Percentiles rank a stretch among this genome's conserved stretches.
Evolutionary conservation across 257 asterid species (phyloP).

Genomic region (Parsonsia alboflavescens): DNA sequence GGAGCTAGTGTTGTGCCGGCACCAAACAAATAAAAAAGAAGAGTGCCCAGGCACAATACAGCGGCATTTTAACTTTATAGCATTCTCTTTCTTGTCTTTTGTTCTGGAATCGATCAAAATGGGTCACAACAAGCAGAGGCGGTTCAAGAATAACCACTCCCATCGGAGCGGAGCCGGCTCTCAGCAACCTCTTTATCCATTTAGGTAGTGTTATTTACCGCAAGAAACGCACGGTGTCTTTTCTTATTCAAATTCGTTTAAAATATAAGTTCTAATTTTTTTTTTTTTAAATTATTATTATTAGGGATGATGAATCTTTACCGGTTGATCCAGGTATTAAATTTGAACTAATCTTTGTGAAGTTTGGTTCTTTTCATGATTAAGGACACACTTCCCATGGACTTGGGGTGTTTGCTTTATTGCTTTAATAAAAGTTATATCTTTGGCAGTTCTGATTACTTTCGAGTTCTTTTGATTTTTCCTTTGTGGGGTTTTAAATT

Average conservation of each 20-base stretch:
- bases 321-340: slow-evolving; percentile 58
- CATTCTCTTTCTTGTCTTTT: neutral
- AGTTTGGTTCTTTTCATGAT: neutral
- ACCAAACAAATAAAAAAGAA: neutral
- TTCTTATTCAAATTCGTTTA: neutral
- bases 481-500: slow-evolving; percentile 3
- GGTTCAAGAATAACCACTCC: slow-evolving; percentile 48
- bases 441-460: neutral
- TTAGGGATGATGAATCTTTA: slow-evolving; percentile 64
- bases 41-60: neutral
- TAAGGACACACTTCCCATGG: slow-evolving; percentile 4
- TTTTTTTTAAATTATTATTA: slow-evolving; percentile 1
- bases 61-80: neutral
- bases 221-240: neutral
- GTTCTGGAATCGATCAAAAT: slow-evolving; percentile 17
- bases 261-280: neutral
- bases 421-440: slow-evolving; percentile 16
- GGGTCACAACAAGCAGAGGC: slow-evolving; percentile 76
- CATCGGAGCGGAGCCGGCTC: slow-evolving; percentile 31
- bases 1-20: neutral
- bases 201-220: slow-evolving; percentile 25
- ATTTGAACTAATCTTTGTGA: neutral
- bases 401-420: slow-evolving; percentile 34
- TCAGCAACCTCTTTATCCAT: slow-evolving; percentile 36
- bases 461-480: neutral